A percentile compares a stretch with the other conserved stretches of the same genome.
phyloP scores from a whole-genome alignment of 257 asterid species.

The Gentiana straminea region DNA sequence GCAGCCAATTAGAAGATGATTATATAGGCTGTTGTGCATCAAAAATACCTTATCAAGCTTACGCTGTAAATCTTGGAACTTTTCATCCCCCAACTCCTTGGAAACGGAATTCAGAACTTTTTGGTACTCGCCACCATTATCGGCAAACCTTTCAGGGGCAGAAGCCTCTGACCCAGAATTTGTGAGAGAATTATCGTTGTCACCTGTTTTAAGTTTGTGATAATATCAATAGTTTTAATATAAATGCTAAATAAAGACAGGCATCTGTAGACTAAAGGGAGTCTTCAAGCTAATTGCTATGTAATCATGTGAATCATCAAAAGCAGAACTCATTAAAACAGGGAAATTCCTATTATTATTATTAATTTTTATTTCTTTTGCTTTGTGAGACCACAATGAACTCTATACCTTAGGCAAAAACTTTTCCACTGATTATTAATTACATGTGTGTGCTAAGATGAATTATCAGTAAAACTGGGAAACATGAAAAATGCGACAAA shows the following conservation, averaged over 20 bases:
- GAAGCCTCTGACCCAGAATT: conserved; percentile 10
- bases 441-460: too few species aligned
- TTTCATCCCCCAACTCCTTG: conserved; percentile 21
- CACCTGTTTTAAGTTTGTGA: conserved; percentile 31
- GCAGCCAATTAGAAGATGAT: conserved; percentile 5
- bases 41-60: conserved; percentile 46
- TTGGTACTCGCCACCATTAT: conserved; percentile 24
- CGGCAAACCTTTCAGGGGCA: conserved; percentile 12
- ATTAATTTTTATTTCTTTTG: too few species aligned
- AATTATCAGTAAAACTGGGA: too few species aligned
- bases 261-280: background rate
- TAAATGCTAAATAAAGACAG: background rate
- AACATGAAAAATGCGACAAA: too few species aligned
- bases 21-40: background rate
- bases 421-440: too few species aligned
- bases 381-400: too few species aligned
- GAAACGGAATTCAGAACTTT: conserved; percentile 17
- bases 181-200: conserved; percentile 21
- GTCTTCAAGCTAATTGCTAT: too few species aligned
- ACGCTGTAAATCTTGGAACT: conserved; percentile 18
- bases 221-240: conserved; percentile 4
- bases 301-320: too few species aligned
- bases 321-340: too few species aligned
- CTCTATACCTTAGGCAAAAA: too few species aligned
- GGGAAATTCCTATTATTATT: too few species aligned